A percentile compares a stretch with the other conserved stretches of the same genome.
These are phyloP conservation scores for Cyclotella cryptica DNA, from an alignment of 108 stramenopile species.

Conservation along the genomic window DNA sequence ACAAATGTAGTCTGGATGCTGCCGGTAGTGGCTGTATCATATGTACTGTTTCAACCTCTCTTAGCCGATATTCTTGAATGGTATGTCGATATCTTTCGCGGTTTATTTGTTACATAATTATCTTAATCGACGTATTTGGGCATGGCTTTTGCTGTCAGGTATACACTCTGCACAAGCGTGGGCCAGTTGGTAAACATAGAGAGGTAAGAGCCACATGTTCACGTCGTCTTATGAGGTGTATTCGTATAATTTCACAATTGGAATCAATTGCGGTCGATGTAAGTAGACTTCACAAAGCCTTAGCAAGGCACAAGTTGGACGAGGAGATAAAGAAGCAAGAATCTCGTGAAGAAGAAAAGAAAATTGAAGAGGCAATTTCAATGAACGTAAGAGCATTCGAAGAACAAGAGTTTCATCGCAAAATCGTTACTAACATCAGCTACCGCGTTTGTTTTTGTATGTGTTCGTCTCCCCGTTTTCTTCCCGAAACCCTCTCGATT, in stretches of 20 bases:
- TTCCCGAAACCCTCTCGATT: too few species aligned
- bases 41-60: conserved; percentile 63
- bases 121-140: too few species aligned
- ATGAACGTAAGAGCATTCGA: background rate
- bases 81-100: conserved; percentile 22
- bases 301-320: conserved; percentile 42
- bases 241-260: too few species aligned
- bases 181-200: conserved; percentile 80
- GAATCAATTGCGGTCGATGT: too few species aligned
- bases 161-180: conserved; percentile 84
- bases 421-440: too few species aligned
- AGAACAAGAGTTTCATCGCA: background rate
- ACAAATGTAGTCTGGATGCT: background rate
- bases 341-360: conserved; percentile 31
- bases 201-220: background rate
- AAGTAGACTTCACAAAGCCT: conserved; percentile 43
- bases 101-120: background rate
- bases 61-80: conserved; percentile 70
- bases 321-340: conserved; percentile 43
- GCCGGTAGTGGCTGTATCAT: conserved; percentile 52
- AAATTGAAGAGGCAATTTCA: conserved; percentile 29
- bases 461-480: too few species aligned
- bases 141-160: conserved; percentile 29
- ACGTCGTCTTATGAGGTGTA: too few species aligned
- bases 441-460: too few species aligned